Conservation (phyloP, 441 rosid species). For the Bruguiera hainesii region DNA sequence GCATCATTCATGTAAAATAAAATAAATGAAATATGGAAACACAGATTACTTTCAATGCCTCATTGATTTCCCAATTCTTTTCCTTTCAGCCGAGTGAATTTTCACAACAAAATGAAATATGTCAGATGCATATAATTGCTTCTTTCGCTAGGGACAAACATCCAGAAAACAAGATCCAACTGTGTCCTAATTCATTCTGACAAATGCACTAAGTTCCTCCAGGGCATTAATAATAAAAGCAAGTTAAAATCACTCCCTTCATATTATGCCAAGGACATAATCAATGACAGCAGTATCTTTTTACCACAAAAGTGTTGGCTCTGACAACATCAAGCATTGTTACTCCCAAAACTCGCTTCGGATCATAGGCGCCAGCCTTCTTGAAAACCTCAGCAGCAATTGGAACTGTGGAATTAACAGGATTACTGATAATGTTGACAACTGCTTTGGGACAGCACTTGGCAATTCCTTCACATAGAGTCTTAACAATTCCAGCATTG, state of each 20-base stretch:
- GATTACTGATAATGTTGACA: slow-evolving; percentile 89
- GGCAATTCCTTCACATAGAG: slow-evolving; percentile 79
- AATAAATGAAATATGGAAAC: not conserved
- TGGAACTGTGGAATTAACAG: slow-evolving; percentile 92
- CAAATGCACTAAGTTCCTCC: not conserved
- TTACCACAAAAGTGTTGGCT: slow-evolving; percentile 93
- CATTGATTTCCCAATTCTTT: not conserved
- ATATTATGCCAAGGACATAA: too few relatives aligned
- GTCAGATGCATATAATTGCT: not conserved
- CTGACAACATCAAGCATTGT: slow-evolving; percentile 91
- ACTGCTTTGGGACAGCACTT: slow-evolving; percentile 79
- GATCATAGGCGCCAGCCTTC: slow-evolving; percentile 78
- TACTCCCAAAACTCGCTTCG: slow-evolving; percentile 76
- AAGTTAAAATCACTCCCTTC: too few relatives aligned
- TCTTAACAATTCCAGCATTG: slow-evolving; percentile 88
- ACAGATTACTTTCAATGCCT: not conserved
- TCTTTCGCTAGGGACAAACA: not conserved
- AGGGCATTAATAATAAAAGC: not conserved
- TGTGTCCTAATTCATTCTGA: not conserved
- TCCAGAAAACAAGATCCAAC: not conserved
- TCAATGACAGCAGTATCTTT: too few relatives aligned
- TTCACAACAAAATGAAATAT: not conserved
- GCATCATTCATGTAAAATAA: not conserved
- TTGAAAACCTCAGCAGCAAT: slow-evolving; percentile 89
- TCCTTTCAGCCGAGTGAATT: not conserved